A percentile compares a stretch with the other conserved stretches of the same genome.
Evolutionary conservation across 1,284 basidiomycete genomes (phyloP).

Genomic region (Tilletia setariae): DNA sequence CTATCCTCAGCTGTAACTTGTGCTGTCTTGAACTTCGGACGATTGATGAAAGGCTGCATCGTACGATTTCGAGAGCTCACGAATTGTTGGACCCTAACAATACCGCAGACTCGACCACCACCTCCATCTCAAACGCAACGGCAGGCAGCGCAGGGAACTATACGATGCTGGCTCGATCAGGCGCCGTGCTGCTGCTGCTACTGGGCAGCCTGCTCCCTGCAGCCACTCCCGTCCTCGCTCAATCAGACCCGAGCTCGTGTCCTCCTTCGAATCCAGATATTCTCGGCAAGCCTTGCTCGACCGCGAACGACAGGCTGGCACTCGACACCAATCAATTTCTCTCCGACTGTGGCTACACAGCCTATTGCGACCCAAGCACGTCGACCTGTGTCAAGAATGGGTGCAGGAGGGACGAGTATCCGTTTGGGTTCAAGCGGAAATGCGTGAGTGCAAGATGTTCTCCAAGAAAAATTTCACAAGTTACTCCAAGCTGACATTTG

Average conservation of each 20-base stretch:
- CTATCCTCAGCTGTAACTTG: no score
- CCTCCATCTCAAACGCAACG: no score
- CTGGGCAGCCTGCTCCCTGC: not conserved
- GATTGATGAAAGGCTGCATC: no score
- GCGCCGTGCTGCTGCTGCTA: not conserved
- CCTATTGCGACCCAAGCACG: conserved; percentile 11
- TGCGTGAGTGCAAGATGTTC: conserved; percentile 17
- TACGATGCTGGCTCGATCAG: no score
- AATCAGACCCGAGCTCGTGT: not conserved
- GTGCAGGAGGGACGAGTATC: conserved; percentile 20
- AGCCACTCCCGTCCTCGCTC: not conserved
- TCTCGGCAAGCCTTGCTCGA: conserved; percentile 10
- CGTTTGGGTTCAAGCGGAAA: conserved; percentile 17
- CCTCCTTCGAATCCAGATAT: not conserved
- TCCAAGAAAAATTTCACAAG: no score
- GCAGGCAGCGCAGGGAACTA: no score
- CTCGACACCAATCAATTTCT: conserved; percentile 19
- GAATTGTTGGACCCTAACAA: no score
- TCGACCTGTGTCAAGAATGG: conserved; percentile 9
- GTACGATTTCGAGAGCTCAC: no score
- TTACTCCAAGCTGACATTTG: no score
- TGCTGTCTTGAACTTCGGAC: no score
- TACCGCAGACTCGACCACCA: no score
- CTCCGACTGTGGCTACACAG: conserved; percentile 18
- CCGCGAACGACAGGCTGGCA: conserved; percentile 15